Evolutionary conservation across 352 stramenopile species (phyloP), one percentile per base, ranked within the genome.

Genomic region (Phytophthora multivora): DNA sequence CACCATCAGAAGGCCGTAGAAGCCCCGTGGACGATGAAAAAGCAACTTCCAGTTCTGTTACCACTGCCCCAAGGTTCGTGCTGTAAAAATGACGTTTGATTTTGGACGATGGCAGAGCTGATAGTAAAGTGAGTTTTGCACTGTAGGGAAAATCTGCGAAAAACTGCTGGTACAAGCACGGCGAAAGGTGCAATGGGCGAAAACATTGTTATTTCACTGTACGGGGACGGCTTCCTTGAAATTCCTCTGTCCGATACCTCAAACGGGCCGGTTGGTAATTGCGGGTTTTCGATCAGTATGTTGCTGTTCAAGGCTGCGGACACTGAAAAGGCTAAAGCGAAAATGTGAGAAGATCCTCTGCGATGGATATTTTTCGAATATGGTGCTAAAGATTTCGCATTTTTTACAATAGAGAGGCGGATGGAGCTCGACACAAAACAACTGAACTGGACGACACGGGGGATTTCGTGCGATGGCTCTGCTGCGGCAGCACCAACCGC

Each of bases 401-500:
- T 33, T 2, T 16, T 45, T 18, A 42, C 26, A 33, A 13, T 33
- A 68, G 59, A 2, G 59, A 63, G 11, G 26, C 47, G 15, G 76
- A 88, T 19, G 77, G 60, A 49, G 73, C 55, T n/a, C 69, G 79
- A 0, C 81, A 90, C n/a, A 59, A 73, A 21, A 66, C 68, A 21
- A 79, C 79, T 0, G 79, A 88, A 45, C 52, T 90, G 1, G 80
- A 88, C 42, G 77, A 90, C 13, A 48, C 63, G 1, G 79, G 81
- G 1, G 75, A 78, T 15, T 90, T 90, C 56, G 66, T 89, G 3
- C 65, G 81, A 0, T 90, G 79, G 81, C 69, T 73, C 7, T 89
- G 81, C 51, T 90, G 81, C 19, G 81, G 79, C 10, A 83, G 71
- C 56, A 86, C 71, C 0, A 65, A 84, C 25, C 66, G 66, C 4